Conservation (phyloP, 2,329 filamentous ascomycete genomes). For the Didymella keratinophila region DNA sequence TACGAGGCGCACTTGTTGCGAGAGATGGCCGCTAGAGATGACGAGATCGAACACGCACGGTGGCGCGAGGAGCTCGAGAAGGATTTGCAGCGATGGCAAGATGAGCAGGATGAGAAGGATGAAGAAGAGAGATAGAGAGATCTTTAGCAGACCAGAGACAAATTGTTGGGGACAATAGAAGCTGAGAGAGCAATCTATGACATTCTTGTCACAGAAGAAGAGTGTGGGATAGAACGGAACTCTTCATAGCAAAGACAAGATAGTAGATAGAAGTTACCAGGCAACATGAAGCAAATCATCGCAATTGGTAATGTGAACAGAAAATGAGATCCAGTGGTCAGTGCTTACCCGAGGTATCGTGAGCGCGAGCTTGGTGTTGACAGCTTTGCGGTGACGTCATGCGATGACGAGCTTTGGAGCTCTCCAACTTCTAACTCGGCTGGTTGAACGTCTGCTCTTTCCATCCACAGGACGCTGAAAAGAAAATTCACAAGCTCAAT, state of each 20-base stretch:
- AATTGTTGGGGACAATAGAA: too few species aligned
- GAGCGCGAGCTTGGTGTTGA: conserved; percentile 11
- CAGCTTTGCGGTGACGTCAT: conserved; percentile 15
- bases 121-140: neutral
- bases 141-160: neutral
- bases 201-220: too few species aligned
- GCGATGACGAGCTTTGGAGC: conserved; percentile 9
- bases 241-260: too few species aligned
- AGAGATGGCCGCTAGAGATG: neutral
- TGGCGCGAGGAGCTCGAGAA: neutral
- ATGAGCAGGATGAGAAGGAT: neutral
- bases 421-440: conserved; percentile 4
- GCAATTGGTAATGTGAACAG: too few species aligned
- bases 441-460: conserved; percentile 3
- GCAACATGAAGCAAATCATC: too few species aligned
- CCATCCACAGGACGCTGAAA: neutral
- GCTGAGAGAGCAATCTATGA: too few species aligned
- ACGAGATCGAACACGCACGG: too few species aligned
- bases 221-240: too few species aligned
- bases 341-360: conserved; percentile 4
- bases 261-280: too few species aligned
- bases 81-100: neutral
- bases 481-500: neutral
- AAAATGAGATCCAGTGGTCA: neutral
- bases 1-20: neutral